phyloP scores from a whole-genome alignment of 371 early-diverging fungal species.

The Zopfochytrium polystomum region DNA sequence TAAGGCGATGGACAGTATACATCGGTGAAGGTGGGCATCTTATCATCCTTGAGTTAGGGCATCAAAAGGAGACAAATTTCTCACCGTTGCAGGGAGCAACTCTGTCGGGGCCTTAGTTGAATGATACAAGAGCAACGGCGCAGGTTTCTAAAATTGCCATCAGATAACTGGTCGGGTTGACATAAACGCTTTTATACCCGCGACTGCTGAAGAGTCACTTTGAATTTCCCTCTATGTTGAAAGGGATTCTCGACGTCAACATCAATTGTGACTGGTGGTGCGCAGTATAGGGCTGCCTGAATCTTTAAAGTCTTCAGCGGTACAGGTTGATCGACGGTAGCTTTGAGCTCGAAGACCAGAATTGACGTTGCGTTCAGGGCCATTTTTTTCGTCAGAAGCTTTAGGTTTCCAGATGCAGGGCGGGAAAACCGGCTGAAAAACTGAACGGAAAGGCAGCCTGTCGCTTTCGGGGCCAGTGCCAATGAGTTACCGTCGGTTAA shows the following conservation, averaged over 20 bases:
- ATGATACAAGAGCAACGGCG: conserved; percentile 14
- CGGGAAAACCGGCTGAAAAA: conserved; percentile 41
- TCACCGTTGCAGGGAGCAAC: conserved; percentile 1
- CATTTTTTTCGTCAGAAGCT: conserved; percentile 35
- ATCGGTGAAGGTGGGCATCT: no score
- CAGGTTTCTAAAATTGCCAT: neutral
- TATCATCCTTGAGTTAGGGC: no score
- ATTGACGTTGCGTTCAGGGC: conserved; percentile 38
- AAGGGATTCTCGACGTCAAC: conserved; percentile 42
- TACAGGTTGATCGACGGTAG: conserved; percentile 28
- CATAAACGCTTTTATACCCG: conserved; percentile 15
- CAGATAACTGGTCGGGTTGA: conserved; percentile 2
- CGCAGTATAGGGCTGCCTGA: conserved; percentile 38
- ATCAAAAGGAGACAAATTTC: no score
- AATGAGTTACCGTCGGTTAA: conserved; percentile 14
- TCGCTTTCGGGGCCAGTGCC: conserved; percentile 14
- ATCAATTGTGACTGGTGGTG: conserved; percentile 32
- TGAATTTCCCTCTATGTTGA: conserved; percentile 29
- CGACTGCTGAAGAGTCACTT: conserved; percentile 26
- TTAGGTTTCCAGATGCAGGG: conserved; percentile 21
- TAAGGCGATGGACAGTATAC: conserved; percentile 26
- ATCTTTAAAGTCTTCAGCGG: conserved; percentile 31
- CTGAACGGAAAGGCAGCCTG: conserved; percentile 20
- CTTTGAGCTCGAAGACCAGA: conserved; percentile 34
- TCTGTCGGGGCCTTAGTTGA: conserved; percentile 11